A percentile compares a stretch with the other conserved stretches of the same genome.
Conservation (phyloP, 2,329 filamentous ascomycete species). For the Xylariaceae sp. region DNA sequence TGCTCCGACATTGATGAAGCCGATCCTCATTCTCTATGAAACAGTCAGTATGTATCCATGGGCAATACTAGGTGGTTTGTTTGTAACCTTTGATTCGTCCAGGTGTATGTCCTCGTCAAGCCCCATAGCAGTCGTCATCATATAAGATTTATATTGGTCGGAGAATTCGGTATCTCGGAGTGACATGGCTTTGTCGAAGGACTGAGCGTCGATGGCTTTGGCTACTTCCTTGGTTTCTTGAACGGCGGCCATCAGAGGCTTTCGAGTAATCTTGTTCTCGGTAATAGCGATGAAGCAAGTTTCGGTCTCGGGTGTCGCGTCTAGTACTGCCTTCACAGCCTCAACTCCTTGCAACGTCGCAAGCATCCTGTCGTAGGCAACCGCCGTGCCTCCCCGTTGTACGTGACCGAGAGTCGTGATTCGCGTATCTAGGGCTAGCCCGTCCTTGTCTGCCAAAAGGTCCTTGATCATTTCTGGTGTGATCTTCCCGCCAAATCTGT, state of each 20-base stretch:
- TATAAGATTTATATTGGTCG: conserved; percentile 88
- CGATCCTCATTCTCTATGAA: conserved; percentile 79
- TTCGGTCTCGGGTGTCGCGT: conserved; percentile 84
- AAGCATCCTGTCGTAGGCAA: conserved; percentile 92
- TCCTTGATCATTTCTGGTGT: conserved; percentile 80
- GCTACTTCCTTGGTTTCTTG: conserved; percentile 82
- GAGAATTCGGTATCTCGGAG: conserved; percentile 91
- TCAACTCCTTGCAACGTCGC: conserved; percentile 92
- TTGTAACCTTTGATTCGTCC: conserved; percentile 66
- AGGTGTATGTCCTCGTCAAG: conserved; percentile 67
- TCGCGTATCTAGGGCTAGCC: conserved; percentile 83
- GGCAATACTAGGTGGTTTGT: background rate
- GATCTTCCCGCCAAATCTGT: conserved; percentile 82
- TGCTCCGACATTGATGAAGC: conserved; percentile 95
- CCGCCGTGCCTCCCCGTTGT: conserved; percentile 91
- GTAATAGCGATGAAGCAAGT: conserved; percentile 95
- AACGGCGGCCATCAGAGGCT: conserved; percentile 87
- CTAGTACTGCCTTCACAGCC: conserved; percentile 87
- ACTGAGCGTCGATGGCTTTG: conserved; percentile 77
- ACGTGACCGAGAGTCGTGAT: conserved; percentile 96
- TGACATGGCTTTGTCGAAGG: conserved; percentile 86
- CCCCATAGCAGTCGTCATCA: conserved; percentile 84
- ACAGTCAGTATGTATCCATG: conserved; percentile 33
- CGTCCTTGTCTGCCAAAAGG: conserved; percentile 76
- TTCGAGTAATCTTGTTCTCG: conserved; percentile 96